Evolutionary conservation across 495 filamentous ascomycete genomes (phyloP), one percentile per base, ranked within the genome.

Genomic region (Neurospora sp.): DNA sequence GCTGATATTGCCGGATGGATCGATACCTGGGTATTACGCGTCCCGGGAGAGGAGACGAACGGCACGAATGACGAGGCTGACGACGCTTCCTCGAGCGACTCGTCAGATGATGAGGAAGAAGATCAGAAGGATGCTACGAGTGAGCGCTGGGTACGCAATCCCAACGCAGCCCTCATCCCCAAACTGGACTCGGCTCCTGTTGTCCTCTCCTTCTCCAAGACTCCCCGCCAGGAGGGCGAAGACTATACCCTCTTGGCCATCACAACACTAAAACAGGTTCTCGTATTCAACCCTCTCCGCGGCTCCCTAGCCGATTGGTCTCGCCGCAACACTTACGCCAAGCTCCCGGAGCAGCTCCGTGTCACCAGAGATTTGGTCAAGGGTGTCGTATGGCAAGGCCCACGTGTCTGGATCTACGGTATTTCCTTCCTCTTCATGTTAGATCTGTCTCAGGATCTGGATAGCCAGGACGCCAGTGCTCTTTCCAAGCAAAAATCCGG

Each of bases 341-440:
- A 85, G 72, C 89, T 97, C 24, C 96, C 95, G 0, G 84, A 83
- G 7, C 87, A 91, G 39, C 96, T 95, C 83, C 84, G 84, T 59
- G 84, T 87, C 39, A 86, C 92, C 37, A 87, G 89, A 69, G 93
- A 97, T 79, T 86, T 91, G 48, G 90, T 91, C 24, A 93, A 93
- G 83, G 94, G 94, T 21, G 89, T 90, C 62, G 78, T 97, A 28
- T 99, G 96, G 94, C 93, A 97, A 78, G 82, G 91, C 3, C 83
- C 82, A 34, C 86, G 94, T 6, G 81, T 95, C 3, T 98, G 96
- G 94, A 80, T 98, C 9, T 97, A 95, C 79, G 94, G 94, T 13
- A 85, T 86, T 9, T 89, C 88, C 0, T 98, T 94, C 88, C 79
- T 99, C 71, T 97, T 92, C 87, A 98, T 98, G 94, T 88, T 98